These are phyloP conservation scores for Ustilago lituana DNA, from an alignment of 1,284 basidiomycete genomes.

Conservation along the genomic window DNA sequence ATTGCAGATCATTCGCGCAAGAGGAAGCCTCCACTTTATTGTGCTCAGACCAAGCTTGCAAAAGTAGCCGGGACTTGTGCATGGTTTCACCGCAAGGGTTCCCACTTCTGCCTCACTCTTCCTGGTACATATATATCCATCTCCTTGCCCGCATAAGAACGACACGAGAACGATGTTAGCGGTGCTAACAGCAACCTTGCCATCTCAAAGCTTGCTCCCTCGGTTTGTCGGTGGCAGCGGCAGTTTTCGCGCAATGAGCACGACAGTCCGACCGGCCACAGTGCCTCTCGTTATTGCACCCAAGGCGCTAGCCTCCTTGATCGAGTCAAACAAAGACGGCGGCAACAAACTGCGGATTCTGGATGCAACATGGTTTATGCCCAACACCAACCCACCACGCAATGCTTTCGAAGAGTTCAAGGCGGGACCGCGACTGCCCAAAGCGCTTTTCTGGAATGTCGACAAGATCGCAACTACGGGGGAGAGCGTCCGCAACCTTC, in stretches of 20 bases:
- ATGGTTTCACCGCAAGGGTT: too few species aligned
- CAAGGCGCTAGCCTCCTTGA: slow-evolving; percentile 33
- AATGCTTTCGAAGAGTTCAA: slow-evolving; percentile 75
- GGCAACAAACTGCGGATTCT: slow-evolving; percentile 51
- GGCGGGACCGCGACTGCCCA: slow-evolving; percentile 75
- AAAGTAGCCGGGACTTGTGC: too few species aligned
- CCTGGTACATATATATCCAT: too few species aligned
- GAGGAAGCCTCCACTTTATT: too few species aligned
- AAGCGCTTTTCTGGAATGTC: slow-evolving; percentile 81
- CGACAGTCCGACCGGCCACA: slow-evolving; percentile 26
- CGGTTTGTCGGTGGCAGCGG: slow-evolving; percentile 8
- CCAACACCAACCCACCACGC: slow-evolving; percentile 74
- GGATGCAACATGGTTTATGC: slow-evolving; percentile 90
- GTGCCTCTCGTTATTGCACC: slow-evolving; percentile 48
- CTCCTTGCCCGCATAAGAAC: too few species aligned
- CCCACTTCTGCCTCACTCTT: too few species aligned
- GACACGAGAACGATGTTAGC: slow-evolving; percentile 19
- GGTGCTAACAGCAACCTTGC: background rate
- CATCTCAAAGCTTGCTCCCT: slow-evolving; percentile 1
- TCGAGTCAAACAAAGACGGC: slow-evolving; percentile 17
- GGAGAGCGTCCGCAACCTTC: slow-evolving; percentile 70
- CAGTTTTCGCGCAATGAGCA: slow-evolving; percentile 26
- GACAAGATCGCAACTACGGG: slow-evolving; percentile 73
- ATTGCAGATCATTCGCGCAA: too few species aligned
- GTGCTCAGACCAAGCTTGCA: too few species aligned